Base-by-base conservation (phyloP, 805 yeast species). In the Starmerella sp. region DNA sequence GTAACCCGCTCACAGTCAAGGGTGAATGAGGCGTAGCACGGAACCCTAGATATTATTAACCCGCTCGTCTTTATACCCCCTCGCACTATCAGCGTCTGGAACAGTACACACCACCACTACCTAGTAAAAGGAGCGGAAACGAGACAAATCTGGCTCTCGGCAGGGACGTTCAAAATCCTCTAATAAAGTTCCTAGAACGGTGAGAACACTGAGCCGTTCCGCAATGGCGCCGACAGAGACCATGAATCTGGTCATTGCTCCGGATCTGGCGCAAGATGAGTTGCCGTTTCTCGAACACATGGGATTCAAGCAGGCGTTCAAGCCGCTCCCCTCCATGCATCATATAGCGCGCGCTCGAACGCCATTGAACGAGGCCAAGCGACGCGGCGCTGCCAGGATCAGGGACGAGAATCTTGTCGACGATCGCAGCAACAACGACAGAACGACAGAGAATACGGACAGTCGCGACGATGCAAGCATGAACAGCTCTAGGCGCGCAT, bases 41-140 rank as follows among this genome's bases (percentile, higher is more conserved):
- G 11, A 44, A 44, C 48, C 48, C 48, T 44, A 44, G 48, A 44
- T 44, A 44, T 44, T 44, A 44, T 44, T 44, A 44, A 30, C 48
- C 48, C 36, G 36, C 48, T 44, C 22, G 36, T n/a, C 36, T 44
- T 44, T 9, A 4, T 31, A 39, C 43, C 48, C 48, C 48, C 48
- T 44, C 48, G 48, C 48, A 44, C 48, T 44, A 44, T 44, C 48
- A 44, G 48, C 35, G 11, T 6, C 29, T 31, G 13, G n/a, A 30
- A 30, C 22, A 44, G 13, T 2, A 32, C 36, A 44, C 48, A 31
- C 9, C n/a, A 31, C 28, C 34, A 30, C 28, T 3, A 22, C 48
- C 48, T 13, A 15, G 11, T 11, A 43, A 6, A 43, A 43, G 46
- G n/a, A 29, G 32, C 34, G 34, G 17, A 29, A 28, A 14, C 2